Evolutionary conservation across 305 asterid genomes (phyloP), one percentile per base, ranked within the genome.

Genomic region (Lippia alba): DNA sequence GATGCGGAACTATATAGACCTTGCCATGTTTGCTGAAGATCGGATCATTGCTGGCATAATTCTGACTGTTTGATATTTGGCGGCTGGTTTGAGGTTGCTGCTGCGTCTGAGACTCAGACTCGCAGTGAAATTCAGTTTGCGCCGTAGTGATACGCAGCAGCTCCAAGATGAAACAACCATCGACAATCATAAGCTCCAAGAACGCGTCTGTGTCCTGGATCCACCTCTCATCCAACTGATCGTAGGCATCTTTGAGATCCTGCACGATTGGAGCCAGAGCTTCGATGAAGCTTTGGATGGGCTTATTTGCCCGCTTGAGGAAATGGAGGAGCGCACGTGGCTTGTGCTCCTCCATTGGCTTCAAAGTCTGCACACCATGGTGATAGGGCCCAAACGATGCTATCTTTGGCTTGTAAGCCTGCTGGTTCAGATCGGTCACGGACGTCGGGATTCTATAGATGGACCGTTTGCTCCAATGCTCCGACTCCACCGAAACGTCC

Each of bases 141-240:
- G 3, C 0, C 49, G 19, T n/a, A 17, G 19, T 49, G 7, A 51
- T 57, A 9, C 80, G 57, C 65, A 81, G 36, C 1, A 75, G 53
- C 70, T 82, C 91, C 44, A 86, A 73, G 75, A 84, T 70, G 79
- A 86, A 86, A 77, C 81, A 67, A 0, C 91, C 89, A 74, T 86
- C 87, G 6, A 50, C 20, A 51, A 83, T 69, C 89, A 86, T 83
- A 32, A 83, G 18, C 63, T 55, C 41, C 73, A 81, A 40, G 71
- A 86, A 86, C 3, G 24, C 75, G 1, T 68, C 32, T 5, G 41
- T 12, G 15, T 72, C 65, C 0, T 61, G 7, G 16, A 45, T 45
- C 81, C 82, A 63, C 0, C 8, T 14, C 3, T 15, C 32, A 12
- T 76, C 84, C 64, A 76, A 61, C n/a, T 53, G 65, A 60, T 71